Base-by-base conservation (phyloP, 176 grass and related monocot genomes). In the Ensete glaucum region DNA sequence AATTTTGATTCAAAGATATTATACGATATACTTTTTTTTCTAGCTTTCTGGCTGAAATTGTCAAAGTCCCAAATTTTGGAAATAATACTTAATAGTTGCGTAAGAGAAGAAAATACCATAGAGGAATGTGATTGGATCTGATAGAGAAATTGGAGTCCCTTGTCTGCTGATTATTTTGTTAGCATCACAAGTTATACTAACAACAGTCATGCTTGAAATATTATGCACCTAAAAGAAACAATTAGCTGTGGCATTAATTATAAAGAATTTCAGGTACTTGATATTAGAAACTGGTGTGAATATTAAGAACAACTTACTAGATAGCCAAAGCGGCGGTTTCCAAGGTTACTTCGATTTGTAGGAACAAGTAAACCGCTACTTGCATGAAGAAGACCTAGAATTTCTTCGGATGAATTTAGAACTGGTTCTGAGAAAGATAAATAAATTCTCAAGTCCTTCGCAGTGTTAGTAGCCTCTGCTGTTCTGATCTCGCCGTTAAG, bases 111-210 rank as follows among this genome's bases (percentile, higher is more conserved):
- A 68, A 24, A 63, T 67, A 98, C 94, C 94, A 81, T 98, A 93
- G 66, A 98, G 90, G 81, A 98, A 98, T 13, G 86, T 82, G 53
- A 89, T 69, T n/a, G 94, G 80, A 12, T 93, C 65, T 64, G 82
- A 81, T 53, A 81, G 74, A 77, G 57, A 71, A 76, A 91, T 72
- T 0, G 90, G 94, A 65, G 88, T 98, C 26, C 90, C 88, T 65
- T 98, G 94, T 82, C 94, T 87, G 84, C 94, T 93, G 52, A 93
- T 98, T 73, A 98, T 82, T 7, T 83, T 85, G 16, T 55, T 80
- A 43, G 82, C 34, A 27, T 93, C 80, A 9, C 86, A 93, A 62
- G 73, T 76, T 20, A 98, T 64, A 1, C 85, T 89, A 23, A 98
- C 88, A 66, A 91, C 57, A 51, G 84, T 68, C 2, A 79, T 84